A percentile compares a stretch with the other conserved stretches of the same genome.
Evolutionary conservation across 2,329 filamentous ascomycete species (phyloP).

Genomic region (Neofusicoccum umdonicola): DNA sequence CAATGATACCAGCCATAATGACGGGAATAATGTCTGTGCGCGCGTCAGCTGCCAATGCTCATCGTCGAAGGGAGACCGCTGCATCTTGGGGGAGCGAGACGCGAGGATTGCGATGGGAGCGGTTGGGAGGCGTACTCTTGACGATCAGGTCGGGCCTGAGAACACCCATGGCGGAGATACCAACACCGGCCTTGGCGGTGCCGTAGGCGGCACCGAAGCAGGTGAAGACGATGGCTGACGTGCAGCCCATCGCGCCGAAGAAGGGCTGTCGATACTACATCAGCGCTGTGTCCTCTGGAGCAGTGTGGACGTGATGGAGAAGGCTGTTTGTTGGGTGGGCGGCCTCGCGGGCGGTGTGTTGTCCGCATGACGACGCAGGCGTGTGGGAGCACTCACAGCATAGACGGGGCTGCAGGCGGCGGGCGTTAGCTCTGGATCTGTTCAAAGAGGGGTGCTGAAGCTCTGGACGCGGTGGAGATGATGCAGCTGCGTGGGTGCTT

Average conservation of each 20-base stretch:
- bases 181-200: slow-evolving; percentile 98
- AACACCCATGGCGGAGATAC: slow-evolving; percentile 98
- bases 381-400: slow-evolving; percentile 72
- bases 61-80: slow-evolving; percentile 4
- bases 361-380: slow-evolving; percentile 17
- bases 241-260: slow-evolving; percentile 97
- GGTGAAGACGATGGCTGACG: slow-evolving; percentile 91
- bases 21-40: slow-evolving; percentile 90
- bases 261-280: slow-evolving; percentile 61
- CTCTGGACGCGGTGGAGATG: neutral
- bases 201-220: slow-evolving; percentile 96
- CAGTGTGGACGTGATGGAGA: neutral
- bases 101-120: neutral
- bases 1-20: slow-evolving; percentile 99
- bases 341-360: slow-evolving; percentile 18
- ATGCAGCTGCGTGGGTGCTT: slow-evolving; percentile 13
- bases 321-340: neutral
- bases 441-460: neutral
- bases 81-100: slow-evolving; percentile 22
- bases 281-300: slow-evolving; percentile 22
- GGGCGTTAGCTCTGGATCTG: slow-evolving; percentile 44
- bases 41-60: slow-evolving; percentile 17
- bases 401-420: slow-evolving; percentile 77
- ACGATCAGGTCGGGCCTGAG: slow-evolving; percentile 96
- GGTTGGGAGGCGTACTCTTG: slow-evolving; percentile 76